Conservation (phyloP, 1,284 basidiomycete genomes). For the Violaceomyces palustris region DNA sequence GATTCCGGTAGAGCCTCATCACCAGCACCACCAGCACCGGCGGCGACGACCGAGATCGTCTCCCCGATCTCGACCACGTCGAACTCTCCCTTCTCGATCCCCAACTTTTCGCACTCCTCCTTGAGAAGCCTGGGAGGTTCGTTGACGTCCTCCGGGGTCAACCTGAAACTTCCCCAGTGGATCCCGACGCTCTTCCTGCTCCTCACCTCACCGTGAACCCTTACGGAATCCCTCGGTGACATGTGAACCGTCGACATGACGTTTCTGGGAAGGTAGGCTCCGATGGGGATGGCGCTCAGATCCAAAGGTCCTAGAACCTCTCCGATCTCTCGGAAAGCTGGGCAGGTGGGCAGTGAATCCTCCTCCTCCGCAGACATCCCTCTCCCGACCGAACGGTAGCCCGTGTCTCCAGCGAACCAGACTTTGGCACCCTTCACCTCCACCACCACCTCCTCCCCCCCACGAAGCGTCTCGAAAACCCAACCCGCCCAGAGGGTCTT, state of each 20-base stretch:
- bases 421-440: slow-evolving; percentile 13
- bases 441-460: neutral
- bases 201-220: slow-evolving; percentile 29
- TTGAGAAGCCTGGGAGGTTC: slow-evolving; percentile 26
- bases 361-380: slow-evolving; percentile 25
- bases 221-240: slow-evolving; percentile 32
- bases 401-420: slow-evolving; percentile 42
- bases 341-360: slow-evolving; percentile 26
- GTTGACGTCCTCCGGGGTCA: slow-evolving; percentile 39
- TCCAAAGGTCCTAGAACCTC: slow-evolving; percentile 39
- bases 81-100: slow-evolving; percentile 21
- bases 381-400: slow-evolving; percentile 24
- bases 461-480: slow-evolving; percentile 17
- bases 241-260: slow-evolving; percentile 36
- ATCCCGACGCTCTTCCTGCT: slow-evolving; percentile 24
- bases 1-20: slow-evolving; percentile 54
- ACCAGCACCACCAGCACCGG: neutral
- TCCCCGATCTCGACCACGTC: slow-evolving; percentile 26
- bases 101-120: slow-evolving; percentile 18
- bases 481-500: slow-evolving; percentile 40
- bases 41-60: slow-evolving; percentile 10
- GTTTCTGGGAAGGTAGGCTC: slow-evolving; percentile 40
- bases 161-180: slow-evolving; percentile 34
- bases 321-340: slow-evolving; percentile 42
- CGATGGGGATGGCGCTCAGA: slow-evolving; percentile 35